Base-by-base conservation (phyloP, 306 rosid species). In the Cicer cuneatum region DNA sequence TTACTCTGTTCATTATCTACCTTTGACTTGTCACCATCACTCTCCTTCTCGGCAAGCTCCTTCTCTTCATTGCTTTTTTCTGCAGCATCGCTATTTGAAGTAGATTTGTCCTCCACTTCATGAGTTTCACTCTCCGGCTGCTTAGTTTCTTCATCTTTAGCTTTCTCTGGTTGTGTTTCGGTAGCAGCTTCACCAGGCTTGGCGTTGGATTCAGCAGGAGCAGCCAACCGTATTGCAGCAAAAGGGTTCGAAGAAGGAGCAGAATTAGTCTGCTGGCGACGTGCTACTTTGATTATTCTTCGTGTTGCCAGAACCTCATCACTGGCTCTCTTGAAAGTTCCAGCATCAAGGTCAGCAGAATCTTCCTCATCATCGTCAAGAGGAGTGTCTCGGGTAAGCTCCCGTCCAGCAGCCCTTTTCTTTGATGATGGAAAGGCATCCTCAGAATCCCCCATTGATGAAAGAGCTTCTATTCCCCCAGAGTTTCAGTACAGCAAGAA, bases 401-500 rank as follows among this genome's bases (percentile, higher is more conserved):
- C 96, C 86, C 91, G 85, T 78, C 94, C 96, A 43, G 98, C 97
- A 80, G 92, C 89, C 68, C 98, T 89, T 89, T 93, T 93, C 93
- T 91, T 93, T 65, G 97, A 79, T 46, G 92, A 69, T 75, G 85
- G 90, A 77, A 81, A 73, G 60, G 83, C 78, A 81, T 89, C 87
- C 75, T 88, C 97, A 10, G 89, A 69, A 81, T 89, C 97, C 71
- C 73, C 97, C 98, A 93, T 93, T 71, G 79, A 81, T 42, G 58
- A 85, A 74, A 74, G 74, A 72, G 54, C 46, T 33, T 7, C 46
- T 71, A 29, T 39, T 72, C 43, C 51, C 54, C 21, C 47, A 7
- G 43, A 69, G 59, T 59, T 19, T 16, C 14, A 45, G 78, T 38
- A 78, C 53, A 63, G 15, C 54, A 65, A 61, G 63, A 78, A 77